Base-by-base conservation (phyloP, 2,329 filamentous ascomycete genomes). In the Ophiostoma fasciatum region DNA sequence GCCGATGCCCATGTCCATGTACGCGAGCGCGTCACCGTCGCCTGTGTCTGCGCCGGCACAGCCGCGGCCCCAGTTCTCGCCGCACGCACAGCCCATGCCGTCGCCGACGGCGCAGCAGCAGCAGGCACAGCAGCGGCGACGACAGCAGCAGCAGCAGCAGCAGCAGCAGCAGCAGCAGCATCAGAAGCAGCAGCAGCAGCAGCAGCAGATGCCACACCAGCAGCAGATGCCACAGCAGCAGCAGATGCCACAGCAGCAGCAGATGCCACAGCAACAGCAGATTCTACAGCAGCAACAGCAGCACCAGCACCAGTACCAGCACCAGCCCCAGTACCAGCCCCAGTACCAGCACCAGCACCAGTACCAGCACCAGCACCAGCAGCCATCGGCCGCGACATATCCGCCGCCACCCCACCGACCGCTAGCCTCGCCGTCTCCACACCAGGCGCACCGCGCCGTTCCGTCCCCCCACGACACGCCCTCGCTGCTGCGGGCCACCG, bases 221-320 rank as follows among this genome's bases (percentile, higher is more conserved):
- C 49, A 42, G 44, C 34, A 37, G 29, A 7, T 23, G 7, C 47
- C 40, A 39, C 45, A 42, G 44, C 43, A 36, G 21, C 37, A 39
- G 19, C 53, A 45, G 47, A 43, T 41, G 41, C 48, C 39, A 23
- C 34, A 39, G 14, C 33, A 12, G 44, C 50, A 48, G 29, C 55
- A 57, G 35, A 50, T 59, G 15, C 52, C 55, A 27, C 55, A 56
- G 15, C 48, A 58, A 14, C 57, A 58, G 28, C 49, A 53, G 23
- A 48, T n/a, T n/a, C n/a, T 49, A 17, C 43, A 49, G 31, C 47
- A 47, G 29, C 49, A 45, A 35, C 47, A 47, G 31, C 41, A 27
- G 29, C 41, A 38, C 28, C 37, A 35, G 22, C 39, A 15, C 7
- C 42, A 32, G 20, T 25, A 25, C 4, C 28, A 27, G 7, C 22